Evolutionary conservation across 1,139 yeast species (phyloP).

Genomic region (Hansenula sp.): DNA sequence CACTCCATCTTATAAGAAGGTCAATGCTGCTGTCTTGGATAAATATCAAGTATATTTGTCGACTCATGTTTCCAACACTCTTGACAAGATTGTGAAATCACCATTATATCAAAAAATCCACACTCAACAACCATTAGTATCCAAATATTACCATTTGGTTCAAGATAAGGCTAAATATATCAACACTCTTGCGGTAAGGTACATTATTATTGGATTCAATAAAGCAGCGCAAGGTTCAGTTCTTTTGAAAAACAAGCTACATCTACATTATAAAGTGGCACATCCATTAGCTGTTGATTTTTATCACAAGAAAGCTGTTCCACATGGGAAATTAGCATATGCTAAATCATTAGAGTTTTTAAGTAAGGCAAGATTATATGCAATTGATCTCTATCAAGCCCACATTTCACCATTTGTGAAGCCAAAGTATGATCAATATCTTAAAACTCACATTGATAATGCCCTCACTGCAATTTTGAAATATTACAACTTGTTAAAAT

Average conservation of each 20-base stretch:
- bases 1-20: conserved; percentile 8
- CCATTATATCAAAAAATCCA: conserved; percentile 5
- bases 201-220: neutral
- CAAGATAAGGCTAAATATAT: neutral
- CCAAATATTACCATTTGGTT: neutral
- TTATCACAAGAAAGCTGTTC: conserved; percentile 7
- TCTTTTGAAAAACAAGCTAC: neutral
- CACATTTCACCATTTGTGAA: conserved; percentile 6
- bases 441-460: conserved; percentile 5
- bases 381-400: neutral
- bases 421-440: conserved; percentile 5
- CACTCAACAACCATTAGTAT: conserved; percentile 2
- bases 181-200: neutral
- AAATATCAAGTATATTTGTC: conserved; percentile 13
- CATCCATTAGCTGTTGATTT: conserved; percentile 5
- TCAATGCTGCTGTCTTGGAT: neutral
- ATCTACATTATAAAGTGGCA: neutral
- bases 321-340: conserved; percentile 1
- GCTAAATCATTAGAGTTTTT: conserved; percentile 1
- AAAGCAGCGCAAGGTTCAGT: neutral
- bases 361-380: neutral
- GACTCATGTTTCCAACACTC: conserved; percentile 7
- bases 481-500: conserved; percentile 13
- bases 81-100: conserved; percentile 6
- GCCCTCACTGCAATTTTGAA: conserved; percentile 4